Conservation (phyloP, 352 stramenopile genomes). For the Phytophthora podocarpi region DNA sequence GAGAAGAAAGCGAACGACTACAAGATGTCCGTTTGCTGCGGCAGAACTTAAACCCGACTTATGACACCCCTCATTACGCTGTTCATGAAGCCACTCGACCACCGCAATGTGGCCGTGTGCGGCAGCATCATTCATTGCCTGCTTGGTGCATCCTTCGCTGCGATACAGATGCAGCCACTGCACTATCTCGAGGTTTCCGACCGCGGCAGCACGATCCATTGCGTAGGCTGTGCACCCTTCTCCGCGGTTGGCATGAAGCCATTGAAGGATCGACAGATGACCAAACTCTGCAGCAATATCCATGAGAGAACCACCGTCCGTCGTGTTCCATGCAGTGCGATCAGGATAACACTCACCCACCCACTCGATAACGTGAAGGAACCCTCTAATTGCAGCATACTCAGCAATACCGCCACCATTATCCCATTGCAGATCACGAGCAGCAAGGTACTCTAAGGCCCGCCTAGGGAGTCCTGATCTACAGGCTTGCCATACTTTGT, state of each 20-base stretch:
- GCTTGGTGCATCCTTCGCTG: conserved; percentile 20
- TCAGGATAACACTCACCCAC: conserved; percentile 14
- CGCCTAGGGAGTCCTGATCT: background rate
- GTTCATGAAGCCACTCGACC: conserved; percentile 16
- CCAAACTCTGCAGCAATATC: conserved; percentile 23
- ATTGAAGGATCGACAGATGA: conserved; percentile 16
- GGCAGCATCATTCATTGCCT: conserved; percentile 21
- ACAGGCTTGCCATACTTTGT: conserved; percentile 10
- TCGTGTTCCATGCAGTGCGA: conserved; percentile 10
- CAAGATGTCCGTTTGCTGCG: conserved; percentile 18
- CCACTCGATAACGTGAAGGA: conserved; percentile 21
- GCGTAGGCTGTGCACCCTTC: conserved; percentile 16
- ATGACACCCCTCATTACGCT: conserved; percentile 10
- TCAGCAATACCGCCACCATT: conserved; percentile 14
- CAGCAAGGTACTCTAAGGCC: conserved; percentile 14
- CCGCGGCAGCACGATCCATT: conserved; percentile 20
- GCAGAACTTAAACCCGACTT: conserved; percentile 6
- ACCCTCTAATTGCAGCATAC: conserved; percentile 1
- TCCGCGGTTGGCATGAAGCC: conserved; percentile 15
- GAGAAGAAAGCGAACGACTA: conserved; percentile 17
- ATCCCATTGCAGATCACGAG: conserved; percentile 20
- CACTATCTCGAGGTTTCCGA: conserved; percentile 16
- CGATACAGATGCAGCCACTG: conserved; percentile 11
- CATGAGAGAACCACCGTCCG: conserved; percentile 9
- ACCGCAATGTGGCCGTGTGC: conserved; percentile 13